phyloP scores from a whole-genome alignment of 23 red algal species.

The Gracilaria domingensis region DNA sequence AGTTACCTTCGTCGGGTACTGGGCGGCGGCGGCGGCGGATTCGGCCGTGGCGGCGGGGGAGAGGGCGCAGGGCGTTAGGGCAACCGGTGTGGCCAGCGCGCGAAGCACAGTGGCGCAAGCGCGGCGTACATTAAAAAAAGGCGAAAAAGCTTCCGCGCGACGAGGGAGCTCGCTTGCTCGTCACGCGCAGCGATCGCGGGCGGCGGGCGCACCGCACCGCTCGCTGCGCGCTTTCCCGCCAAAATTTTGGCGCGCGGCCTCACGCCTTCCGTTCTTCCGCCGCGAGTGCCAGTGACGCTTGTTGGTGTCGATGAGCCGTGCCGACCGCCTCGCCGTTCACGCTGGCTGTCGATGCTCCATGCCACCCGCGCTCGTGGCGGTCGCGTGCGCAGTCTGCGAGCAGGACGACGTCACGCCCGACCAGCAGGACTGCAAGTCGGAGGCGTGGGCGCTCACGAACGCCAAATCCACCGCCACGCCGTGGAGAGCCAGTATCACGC shows the following conservation, averaged over 20 bases:
- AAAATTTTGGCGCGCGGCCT: background rate
- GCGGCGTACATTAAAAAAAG: too few species aligned
- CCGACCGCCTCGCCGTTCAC: background rate
- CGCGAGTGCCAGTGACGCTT: too few species aligned
- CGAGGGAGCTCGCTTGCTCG: background rate
- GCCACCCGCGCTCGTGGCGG: background rate
- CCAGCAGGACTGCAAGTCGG: slow-evolving; percentile 60
- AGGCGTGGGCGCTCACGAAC: slow-evolving; percentile 61
- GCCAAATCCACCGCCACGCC: slow-evolving; percentile 21
- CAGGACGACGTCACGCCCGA: slow-evolving; percentile 20
- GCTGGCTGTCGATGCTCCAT: background rate
- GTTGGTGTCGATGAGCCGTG: too few species aligned
- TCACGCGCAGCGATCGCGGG: background rate
- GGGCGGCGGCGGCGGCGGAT: too few species aligned
- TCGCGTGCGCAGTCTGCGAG: slow-evolving; percentile 30
- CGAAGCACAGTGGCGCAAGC: too few species aligned
- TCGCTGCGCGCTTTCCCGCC: slow-evolving; percentile 25
- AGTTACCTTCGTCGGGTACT: too few species aligned
- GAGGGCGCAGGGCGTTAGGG: too few species aligned
- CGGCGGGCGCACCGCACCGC: slow-evolving; percentile 11
- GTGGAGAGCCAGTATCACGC: slow-evolving; percentile 1
- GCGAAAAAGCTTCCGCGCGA: too few species aligned
- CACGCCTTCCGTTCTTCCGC: background rate
- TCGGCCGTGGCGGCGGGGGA: background rate
- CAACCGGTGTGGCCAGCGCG: too few species aligned